Base-by-base conservation (phyloP, 1,284 basidiomycete species). In the Leccinum fuscescens region DNA sequence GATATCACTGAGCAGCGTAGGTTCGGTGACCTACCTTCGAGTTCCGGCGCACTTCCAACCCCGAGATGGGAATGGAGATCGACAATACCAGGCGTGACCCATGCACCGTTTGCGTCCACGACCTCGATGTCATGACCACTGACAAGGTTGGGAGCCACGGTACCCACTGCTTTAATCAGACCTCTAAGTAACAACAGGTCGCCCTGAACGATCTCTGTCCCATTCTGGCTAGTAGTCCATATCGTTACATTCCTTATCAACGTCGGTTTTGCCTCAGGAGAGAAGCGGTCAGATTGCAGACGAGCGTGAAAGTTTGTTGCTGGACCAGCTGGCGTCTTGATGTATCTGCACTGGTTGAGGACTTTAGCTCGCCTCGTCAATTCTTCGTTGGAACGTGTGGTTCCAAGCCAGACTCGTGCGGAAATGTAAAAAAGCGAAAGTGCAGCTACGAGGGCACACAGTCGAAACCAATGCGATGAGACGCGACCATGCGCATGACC, bases 11-110 rank as follows among this genome's bases (percentile, higher is more conserved):
- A 7, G 15, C 8, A 24, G 3, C 15, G 3, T 22, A 8, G 2
- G 17, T 31, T 20, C 31, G 31, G 31, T 33, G 31, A 60, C 66
- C 65, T 60, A 74, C 88, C 88, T 22, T 68, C 63, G 27, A 86
- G 76, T 15, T 77, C 68, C 0, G 92, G 92, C 2, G 82, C 71
- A 56, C 87, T 82, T 63, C 85, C 74, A 6, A 94, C 76, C 1
- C 90, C 93, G 20, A 93, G 74, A 69, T 94, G 93, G 2, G 90
- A 90, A 74, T 96, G 88, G 63, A 93, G 76, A 69, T 93, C 90
- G 42, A 93, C 86, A 58, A 87, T 76, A 15, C 88, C 88, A 60
- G 88, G 86, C 1, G 88, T 89, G 22, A 89, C 78, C 87, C 87
- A 89, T 9, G 80, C 80, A 2, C 86, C 85, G 24, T 82, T 73